Conservation (phyloP, 257 asterid species). For the Scutellaria galericulata region DNA sequence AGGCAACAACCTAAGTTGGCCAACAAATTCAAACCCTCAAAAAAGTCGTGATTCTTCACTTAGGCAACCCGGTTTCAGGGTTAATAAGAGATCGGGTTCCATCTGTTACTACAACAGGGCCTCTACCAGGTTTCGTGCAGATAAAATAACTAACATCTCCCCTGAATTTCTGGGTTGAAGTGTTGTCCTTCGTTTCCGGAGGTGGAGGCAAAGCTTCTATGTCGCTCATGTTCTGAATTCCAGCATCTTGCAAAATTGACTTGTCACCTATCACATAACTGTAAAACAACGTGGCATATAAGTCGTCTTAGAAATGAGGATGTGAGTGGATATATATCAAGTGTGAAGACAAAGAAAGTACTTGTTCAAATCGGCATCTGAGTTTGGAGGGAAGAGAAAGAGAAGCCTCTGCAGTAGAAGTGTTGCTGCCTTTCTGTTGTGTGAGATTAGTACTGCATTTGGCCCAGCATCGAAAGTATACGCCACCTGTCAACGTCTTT, state of each 20-base stretch:
- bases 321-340: slow-evolving; percentile 44
- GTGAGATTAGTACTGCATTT: slow-evolving; percentile 86
- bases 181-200: slow-evolving; percentile 71
- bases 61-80: slow-evolving; percentile 79
- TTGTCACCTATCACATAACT: slow-evolving; percentile 93
- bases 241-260: slow-evolving; percentile 83
- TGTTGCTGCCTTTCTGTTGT: slow-evolving; percentile 72
- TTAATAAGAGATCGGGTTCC: slow-evolving; percentile 73
- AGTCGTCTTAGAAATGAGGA: not conserved
- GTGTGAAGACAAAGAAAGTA: slow-evolving; percentile 5
- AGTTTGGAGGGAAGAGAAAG: slow-evolving; percentile 78
- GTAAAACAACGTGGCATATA: slow-evolving; percentile 20
- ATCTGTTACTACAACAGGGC: slow-evolving; percentile 77
- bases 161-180: slow-evolving; percentile 50
- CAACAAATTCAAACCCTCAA: not conserved
- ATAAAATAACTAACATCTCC: slow-evolving; percentile 96
- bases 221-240: slow-evolving; percentile 69
- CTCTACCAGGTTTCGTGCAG: slow-evolving; percentile 64
- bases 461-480: slow-evolving; percentile 99
- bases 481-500: slow-evolving; percentile 59
- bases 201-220: slow-evolving; percentile 75
- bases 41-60: slow-evolving; percentile 40
- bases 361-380: slow-evolving; percentile 83
- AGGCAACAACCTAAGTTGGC: not conserved
- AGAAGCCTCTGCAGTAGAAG: slow-evolving; percentile 78